Evolutionary conservation across 306 rosid genomes (phyloP).

Genomic region (Pyrus pyrifolia): DNA sequence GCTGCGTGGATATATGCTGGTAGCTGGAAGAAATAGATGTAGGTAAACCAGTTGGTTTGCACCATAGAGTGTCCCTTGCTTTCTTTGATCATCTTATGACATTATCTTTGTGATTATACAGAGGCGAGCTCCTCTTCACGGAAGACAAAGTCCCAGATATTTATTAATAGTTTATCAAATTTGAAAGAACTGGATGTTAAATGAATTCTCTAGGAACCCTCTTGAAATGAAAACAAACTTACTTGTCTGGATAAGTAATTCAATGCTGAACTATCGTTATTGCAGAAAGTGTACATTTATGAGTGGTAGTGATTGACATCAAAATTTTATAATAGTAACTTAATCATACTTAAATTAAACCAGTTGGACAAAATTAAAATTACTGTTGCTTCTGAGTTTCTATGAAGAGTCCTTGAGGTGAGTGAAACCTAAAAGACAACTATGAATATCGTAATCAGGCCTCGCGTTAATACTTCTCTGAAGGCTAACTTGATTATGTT

Average conservation of each 20-base stretch:
- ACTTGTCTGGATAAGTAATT: background rate
- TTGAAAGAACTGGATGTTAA: background rate
- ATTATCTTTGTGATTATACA: constrained; percentile 20
- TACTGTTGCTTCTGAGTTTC: background rate
- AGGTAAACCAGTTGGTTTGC: constrained; percentile 24
- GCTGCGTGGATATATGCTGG: constrained; percentile 72
- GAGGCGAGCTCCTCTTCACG: constrained; percentile 57
- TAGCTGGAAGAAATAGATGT: constrained; percentile 67
- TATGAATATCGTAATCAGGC: background rate
- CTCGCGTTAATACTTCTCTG: background rate
- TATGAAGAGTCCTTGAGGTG: background rate
- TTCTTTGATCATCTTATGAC: background rate
- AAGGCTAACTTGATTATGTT: background rate
- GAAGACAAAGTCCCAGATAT: constrained; percentile 69
- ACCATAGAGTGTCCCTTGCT: background rate
- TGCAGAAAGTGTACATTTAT: background rate
- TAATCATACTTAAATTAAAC: background rate
- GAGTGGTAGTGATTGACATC: background rate
- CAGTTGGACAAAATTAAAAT: background rate
- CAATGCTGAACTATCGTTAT: background rate
- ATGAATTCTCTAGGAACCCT: background rate
- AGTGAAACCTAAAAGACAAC: background rate
- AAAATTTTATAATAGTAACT: background rate
- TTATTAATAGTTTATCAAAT: constrained; percentile 49
- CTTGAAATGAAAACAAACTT: background rate